These are phyloP conservation scores for Tubosaeta sp. DNA, from an alignment of 768 basidiomycete species.

Conservation along the genomic window DNA sequence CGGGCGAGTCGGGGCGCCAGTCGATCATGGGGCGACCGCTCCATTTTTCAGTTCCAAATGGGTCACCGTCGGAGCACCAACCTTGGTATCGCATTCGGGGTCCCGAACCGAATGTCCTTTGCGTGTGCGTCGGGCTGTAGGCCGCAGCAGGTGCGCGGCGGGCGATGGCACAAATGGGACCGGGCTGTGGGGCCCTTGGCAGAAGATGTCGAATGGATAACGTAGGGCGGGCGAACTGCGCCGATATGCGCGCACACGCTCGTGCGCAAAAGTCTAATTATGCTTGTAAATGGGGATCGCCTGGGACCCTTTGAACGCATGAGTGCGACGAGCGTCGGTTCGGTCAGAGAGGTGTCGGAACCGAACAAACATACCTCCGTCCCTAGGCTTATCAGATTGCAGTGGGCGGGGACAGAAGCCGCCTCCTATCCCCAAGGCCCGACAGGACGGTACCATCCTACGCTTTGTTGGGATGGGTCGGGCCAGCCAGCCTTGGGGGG, in stretches of 20 bases:
- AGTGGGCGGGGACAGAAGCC: too few relatives aligned
- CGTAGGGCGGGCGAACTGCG: background rate
- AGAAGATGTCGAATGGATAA: background rate
- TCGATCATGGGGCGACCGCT: constrained; percentile 1
- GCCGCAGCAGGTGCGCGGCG: background rate
- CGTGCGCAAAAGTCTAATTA: background rate
- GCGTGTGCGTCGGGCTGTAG: constrained; percentile 9
- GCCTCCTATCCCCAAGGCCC: too few relatives aligned
- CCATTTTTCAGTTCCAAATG: constrained; percentile 10
- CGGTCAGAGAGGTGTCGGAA: background rate
- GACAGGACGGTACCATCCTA: too few relatives aligned
- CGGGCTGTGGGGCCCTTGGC: too few relatives aligned
- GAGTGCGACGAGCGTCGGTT: too few relatives aligned
- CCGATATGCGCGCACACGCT: background rate
- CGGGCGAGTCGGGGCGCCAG: background rate
- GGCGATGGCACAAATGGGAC: background rate
- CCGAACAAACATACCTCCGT: background rate
- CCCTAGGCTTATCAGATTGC: background rate
- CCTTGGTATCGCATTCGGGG: background rate
- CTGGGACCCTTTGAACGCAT: too few relatives aligned
- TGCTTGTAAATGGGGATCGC: background rate
- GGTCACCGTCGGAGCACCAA: constrained; percentile 8
- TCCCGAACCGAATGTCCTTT: too few relatives aligned
- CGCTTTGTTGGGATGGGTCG: too few relatives aligned
- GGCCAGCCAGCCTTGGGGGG: too few relatives aligned